phyloP scores from a whole-genome alignment of 441 rosid species.

The Pelargonium myrrhifolium region DNA sequence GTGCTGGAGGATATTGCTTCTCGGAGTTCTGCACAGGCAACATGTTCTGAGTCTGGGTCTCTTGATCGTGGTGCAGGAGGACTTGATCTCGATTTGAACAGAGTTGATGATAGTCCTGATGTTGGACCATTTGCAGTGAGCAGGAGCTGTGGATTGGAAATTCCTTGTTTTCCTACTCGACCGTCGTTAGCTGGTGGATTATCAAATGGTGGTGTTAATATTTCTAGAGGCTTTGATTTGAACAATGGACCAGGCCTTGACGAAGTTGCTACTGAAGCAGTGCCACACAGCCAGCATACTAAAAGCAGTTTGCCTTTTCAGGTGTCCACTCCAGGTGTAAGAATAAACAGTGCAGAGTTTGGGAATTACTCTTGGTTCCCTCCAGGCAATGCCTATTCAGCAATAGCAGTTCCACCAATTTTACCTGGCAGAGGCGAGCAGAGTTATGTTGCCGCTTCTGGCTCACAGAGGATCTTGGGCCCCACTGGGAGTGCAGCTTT shows the following conservation, averaged over 20 bases:
- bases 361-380: constrained; percentile 17
- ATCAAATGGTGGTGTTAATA: not conserved
- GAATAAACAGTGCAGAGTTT: constrained; percentile 11
- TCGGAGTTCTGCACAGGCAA: not conserved
- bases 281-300: constrained; percentile 8
- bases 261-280: constrained; percentile 13
- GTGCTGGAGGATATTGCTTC: constrained; percentile 12
- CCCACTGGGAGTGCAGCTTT: constrained; percentile 28
- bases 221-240: constrained; percentile 14
- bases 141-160: constrained; percentile 4
- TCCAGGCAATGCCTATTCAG: constrained; percentile 3
- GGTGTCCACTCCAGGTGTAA: constrained; percentile 4
- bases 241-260: constrained; percentile 17
- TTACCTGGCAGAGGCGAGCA: constrained; percentile 21
- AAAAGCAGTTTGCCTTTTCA: constrained; percentile 12
- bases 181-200: not conserved
- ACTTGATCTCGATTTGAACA: constrained; percentile 18
- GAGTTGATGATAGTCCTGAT: constrained; percentile 8
- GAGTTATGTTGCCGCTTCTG: constrained; percentile 20
- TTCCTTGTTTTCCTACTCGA: not conserved
- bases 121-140: not conserved
- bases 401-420: constrained; percentile 14
- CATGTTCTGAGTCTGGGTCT: constrained; percentile 1
- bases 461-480: constrained; percentile 29
- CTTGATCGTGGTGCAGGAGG: constrained; percentile 16